Base-by-base conservation (phyloP, 768 basidiomycete species). In the Lanmaoa pseudosensibilis region DNA sequence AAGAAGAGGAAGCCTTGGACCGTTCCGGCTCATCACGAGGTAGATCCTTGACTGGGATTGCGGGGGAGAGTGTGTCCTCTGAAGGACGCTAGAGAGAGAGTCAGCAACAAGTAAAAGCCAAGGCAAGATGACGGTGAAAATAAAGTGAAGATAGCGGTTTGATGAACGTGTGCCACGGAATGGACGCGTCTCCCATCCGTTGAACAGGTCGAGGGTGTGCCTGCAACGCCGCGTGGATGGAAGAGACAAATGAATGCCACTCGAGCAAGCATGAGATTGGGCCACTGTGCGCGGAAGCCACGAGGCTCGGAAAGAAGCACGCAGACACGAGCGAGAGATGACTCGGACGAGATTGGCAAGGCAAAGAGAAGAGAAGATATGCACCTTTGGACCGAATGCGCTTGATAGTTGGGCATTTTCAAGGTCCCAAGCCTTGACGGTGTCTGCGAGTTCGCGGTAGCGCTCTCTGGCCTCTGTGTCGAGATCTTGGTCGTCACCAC, bases 391-490 rank as follows among this genome's bases (percentile, higher is more conserved):
- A 19, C 80, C 85, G 67, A 93, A 88, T 25, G 81, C 79, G 59
- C 78, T 81, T 12, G 87, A 90, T 27, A 94, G 77, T 63, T 86
- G 82, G 47, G 84, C 81, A 70, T 94, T 94, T 75, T 90, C 88
- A 38, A 70, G 67, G 67, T 94, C 89, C 92, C 93, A 95, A 30
- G 76, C 65, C 67, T 83, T 78, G 63, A 94, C 78, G 13, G 87
- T 86, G 51, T 89, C 84, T 46, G 85, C 83, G 38, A 95, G 81
- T 68, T 91, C 91, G 51, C 83, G 81, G 67, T 92, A 88, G 60
- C 85, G 81, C 34, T 86, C 84, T 43, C 84, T 79, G n/a, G 88
- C 80, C 52, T 88, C 85, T 13, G 78, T 65, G 66, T 88, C 85
- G 58, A 87, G 75, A 56, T 82, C 83, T 38, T 84, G 82, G 56